A percentile compares a stretch with the other conserved stretches of the same genome.
Evolutionary conservation across 805 yeast species (phyloP).

Genomic region (Cephaloascus fragrans): DNA sequence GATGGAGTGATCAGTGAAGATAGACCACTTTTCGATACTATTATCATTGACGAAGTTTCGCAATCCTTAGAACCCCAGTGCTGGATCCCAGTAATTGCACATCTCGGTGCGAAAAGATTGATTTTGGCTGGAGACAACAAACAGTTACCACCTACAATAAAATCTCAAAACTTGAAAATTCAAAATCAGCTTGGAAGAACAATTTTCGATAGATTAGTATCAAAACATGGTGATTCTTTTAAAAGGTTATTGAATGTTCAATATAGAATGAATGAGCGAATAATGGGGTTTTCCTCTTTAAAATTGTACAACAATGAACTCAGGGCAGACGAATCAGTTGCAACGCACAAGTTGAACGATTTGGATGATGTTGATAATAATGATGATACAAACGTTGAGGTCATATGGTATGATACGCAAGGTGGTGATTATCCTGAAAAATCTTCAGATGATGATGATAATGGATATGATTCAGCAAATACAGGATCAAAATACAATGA

Average conservation of each 20-base stretch:
- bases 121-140: conserved; percentile 89
- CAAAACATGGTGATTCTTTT: conserved; percentile 32
- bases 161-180: conserved; percentile 34
- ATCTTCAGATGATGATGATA: conserved; percentile 19
- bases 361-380: conserved; percentile 35
- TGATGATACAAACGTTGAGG: conserved; percentile 46
- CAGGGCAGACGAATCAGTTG: conserved; percentile 52
- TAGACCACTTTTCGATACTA: conserved; percentile 53
- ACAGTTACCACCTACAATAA: conserved; percentile 88
- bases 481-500: conserved; percentile 64
- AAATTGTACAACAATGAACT: conserved; percentile 56
- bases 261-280: conserved; percentile 75
- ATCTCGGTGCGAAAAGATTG: conserved; percentile 43
- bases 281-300: conserved; percentile 71
- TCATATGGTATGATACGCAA: conserved; percentile 88
- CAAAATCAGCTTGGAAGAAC: conserved; percentile 49
- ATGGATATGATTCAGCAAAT: conserved; percentile 8
- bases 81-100: conserved; percentile 83
- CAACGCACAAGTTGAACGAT: conserved; percentile 41
- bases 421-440: conserved; percentile 76
- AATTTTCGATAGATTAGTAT: conserved; percentile 69
- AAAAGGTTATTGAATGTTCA: conserved; percentile 62
- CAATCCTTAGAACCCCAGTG: conserved; percentile 93
- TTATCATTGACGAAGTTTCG: conserved; percentile 92
- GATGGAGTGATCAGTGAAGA: conserved; percentile 12